Conservation (phyloP, 2,329 filamentous ascomycete species). For the Fusarium sp. region DNA sequence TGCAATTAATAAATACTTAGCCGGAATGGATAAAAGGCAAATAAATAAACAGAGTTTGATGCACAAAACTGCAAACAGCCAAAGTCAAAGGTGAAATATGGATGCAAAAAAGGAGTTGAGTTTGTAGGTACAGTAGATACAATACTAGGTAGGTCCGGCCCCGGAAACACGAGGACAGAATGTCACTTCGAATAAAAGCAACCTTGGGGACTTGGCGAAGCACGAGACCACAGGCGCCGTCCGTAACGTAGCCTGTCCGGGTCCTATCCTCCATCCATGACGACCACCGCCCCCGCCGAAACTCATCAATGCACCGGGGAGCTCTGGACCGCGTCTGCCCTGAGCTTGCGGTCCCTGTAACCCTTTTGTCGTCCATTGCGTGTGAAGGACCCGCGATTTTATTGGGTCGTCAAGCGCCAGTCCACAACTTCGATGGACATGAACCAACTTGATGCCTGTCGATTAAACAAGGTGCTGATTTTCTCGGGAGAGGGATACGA, state of each 20-base stretch:
- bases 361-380: neutral
- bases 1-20: conserved; percentile 1
- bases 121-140: conserved; percentile 1
- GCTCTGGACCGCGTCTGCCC: neutral
- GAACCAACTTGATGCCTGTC: conserved; percentile 8
- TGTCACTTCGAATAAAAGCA: neutral
- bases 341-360: neutral
- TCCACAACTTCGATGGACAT: neutral
- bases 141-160: neutral
- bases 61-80: conserved; percentile 21
- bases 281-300: conserved; percentile 11
- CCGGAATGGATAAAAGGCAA: conserved; percentile 4
- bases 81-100: conserved; percentile 7
- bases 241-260: conserved; percentile 3
- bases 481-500: neutral
- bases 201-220: conserved; percentile 31
- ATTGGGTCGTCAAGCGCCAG: conserved; percentile 5
- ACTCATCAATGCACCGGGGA: conserved; percentile 8
- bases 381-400: neutral
- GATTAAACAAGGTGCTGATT: neutral
- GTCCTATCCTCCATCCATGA: conserved; percentile 27
- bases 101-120: conserved; percentile 6
- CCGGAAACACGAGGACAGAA: neutral
- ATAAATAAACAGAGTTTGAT: conserved; percentile 7
- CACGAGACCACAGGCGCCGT: conserved; percentile 32